Evolutionary conservation across 108 stramenopile genomes (phyloP), one percentile per base, ranked within the genome.

Genomic region (Aurantiochytrium sp.): DNA sequence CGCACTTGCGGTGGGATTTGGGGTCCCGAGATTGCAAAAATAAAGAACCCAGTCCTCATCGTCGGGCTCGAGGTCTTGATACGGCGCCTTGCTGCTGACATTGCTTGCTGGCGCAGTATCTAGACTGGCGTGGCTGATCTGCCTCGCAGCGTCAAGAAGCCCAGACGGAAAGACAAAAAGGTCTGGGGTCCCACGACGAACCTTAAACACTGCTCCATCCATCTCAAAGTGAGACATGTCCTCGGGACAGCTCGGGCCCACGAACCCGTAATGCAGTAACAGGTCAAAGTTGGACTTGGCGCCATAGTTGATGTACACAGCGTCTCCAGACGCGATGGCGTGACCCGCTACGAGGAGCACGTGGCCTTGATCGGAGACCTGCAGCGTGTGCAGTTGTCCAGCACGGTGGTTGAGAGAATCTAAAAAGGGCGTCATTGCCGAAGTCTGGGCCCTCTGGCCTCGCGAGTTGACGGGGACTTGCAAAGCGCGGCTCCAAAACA

Each of bases 271-370:
- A 45, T 83, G 45, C 12, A 83, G 4, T 12, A 83, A 28, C 44
- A 83, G 76, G 45, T 83, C 76, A 6, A 53, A 43, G 28, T 83
- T 83, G 1, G 49, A 53, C 28, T 83, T 87, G 6, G 87, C n/a
- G 58, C 87, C 87, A 58, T 87, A 87, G 87, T 87, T 87, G 23
- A 87, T 87, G 87, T 42, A 87, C 18, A 58, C 58, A 5, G 53
- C 6, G 29, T 23, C 87, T 1, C 87, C 53, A 4, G 53, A 53
- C 58, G 10, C 87, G n/a, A 83, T 6, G 25, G 19, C 6, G 14
- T 23, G 45, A 12, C 76, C 76, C 16, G 76, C 76, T 8, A 10
- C 10, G 23, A 83, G 51, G 10, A 53, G 23, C 6, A 83, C 51
- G 76, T 83, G 76, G 28, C 45, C 45, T 83, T 83, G 43, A 12